Conservation (phyloP, 768 basidiomycete genomes). For the Trametes sanguinea region DNA sequence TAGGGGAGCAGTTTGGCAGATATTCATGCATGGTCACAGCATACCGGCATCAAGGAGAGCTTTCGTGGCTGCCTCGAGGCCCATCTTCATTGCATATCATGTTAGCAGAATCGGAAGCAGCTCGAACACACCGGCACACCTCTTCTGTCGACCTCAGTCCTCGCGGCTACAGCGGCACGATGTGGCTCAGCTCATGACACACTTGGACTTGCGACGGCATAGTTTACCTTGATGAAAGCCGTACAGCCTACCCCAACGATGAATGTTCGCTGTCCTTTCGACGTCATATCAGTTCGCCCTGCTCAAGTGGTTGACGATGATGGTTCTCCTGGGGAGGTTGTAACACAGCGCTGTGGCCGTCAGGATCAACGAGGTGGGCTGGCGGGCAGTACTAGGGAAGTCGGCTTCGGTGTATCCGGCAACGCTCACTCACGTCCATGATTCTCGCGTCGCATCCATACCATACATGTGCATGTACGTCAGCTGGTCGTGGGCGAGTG, state of each 20-base stretch:
- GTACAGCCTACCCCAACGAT: conserved; percentile 76
- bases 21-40: neutral
- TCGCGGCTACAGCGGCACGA: conserved; percentile 51
- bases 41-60: conserved; percentile 82
- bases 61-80: conserved; percentile 84
- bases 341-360: too few relatives aligned
- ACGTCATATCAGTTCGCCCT: conserved; percentile 18
- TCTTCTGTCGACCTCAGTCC: conserved; percentile 70
- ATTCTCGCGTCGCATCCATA: neutral
- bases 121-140: conserved; percentile 39
- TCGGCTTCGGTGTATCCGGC: neutral
- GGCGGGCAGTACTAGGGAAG: neutral
- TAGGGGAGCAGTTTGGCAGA: too few relatives aligned
- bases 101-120: neutral
- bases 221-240: conserved; percentile 69
- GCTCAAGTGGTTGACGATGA: neutral
- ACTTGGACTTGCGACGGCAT: neutral
- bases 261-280: conserved; percentile 44
- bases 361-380: too few relatives aligned
- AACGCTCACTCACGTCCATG: neutral
- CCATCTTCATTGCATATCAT: conserved; percentile 55
- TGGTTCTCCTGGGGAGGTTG: too few relatives aligned
- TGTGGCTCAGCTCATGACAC: conserved; percentile 5
- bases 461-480: neutral
- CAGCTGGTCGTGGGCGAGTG: conserved; percentile 5